Percentiles rank a stretch among this genome's conserved stretches.
These are phyloP conservation scores for Skeletonema costatum DNA, from an alignment of 108 stramenopile species.

Conservation along the genomic window DNA sequence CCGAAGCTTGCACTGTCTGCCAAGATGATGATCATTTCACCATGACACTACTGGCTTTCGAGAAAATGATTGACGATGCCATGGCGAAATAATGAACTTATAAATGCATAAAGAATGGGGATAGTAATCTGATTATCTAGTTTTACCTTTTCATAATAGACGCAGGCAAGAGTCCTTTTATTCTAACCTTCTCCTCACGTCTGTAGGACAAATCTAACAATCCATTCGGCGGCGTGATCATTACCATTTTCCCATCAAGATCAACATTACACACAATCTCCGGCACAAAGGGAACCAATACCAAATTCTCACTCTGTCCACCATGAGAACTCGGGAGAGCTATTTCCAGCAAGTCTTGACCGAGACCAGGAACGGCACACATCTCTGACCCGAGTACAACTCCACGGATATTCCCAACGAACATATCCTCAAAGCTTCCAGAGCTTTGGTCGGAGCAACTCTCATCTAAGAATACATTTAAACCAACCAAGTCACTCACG, in stretches of 20 bases:
- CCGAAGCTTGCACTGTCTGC: slow-evolving; percentile 22
- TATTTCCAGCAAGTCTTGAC: slow-evolving; percentile 83
- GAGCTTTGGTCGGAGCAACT: slow-evolving; percentile 11
- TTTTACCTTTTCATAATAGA: slow-evolving; percentile 1
- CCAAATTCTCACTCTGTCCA: slow-evolving; percentile 58
- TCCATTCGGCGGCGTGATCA: slow-evolving; percentile 72
- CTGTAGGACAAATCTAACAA: slow-evolving; percentile 80
- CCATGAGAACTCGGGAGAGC: slow-evolving; percentile 36
- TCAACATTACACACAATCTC: slow-evolving; percentile 72
- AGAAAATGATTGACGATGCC: slow-evolving; percentile 41
- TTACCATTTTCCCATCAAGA: slow-evolving; percentile 49
- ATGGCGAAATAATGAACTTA: slow-evolving; percentile 12
- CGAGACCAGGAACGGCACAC: slow-evolving; percentile 75
- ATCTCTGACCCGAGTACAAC: slow-evolving; percentile 85
- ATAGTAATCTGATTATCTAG: background rate
- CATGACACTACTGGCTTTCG: slow-evolving; percentile 35
- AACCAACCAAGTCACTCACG: slow-evolving; percentile 78
- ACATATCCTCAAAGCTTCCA: slow-evolving; percentile 38
- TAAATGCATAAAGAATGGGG: background rate
- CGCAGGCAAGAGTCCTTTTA: slow-evolving; percentile 76
- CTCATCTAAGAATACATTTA: slow-evolving; percentile 61
- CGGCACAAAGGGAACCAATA: slow-evolving; percentile 82
- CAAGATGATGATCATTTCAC: slow-evolving; percentile 25
- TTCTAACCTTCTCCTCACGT: slow-evolving; percentile 66
- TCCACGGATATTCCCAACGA: slow-evolving; percentile 69